These are phyloP conservation scores for Hypoxylon sp. DNA, from an alignment of 2,329 filamentous ascomycete species.

Conservation along the genomic window DNA sequence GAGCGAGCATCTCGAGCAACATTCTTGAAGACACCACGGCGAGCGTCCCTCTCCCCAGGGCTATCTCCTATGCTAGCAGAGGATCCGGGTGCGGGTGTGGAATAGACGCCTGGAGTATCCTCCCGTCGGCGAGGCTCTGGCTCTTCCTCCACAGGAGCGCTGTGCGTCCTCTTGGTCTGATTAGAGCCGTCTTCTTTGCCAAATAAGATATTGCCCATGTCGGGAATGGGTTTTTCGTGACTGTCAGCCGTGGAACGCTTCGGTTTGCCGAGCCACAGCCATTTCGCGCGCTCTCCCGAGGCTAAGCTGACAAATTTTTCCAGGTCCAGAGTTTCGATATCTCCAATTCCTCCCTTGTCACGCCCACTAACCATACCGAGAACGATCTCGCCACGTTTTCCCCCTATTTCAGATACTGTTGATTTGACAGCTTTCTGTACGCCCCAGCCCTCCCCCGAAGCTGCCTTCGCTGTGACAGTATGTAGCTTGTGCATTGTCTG, in stretches of 20 bases:
- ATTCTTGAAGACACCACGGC: conserved; percentile 79
- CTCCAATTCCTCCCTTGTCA: conserved; percentile 89
- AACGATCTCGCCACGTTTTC: conserved; percentile 93
- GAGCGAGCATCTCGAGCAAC: conserved; percentile 85
- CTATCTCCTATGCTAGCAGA: conserved; percentile 61
- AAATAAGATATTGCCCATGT: conserved; percentile 62
- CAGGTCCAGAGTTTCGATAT: conserved; percentile 91
- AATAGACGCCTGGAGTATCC: conserved; percentile 58
- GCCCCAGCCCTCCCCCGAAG: conserved; percentile 88
- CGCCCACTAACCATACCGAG: conserved; percentile 92
- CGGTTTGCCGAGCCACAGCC: conserved; percentile 94
- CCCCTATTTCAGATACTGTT: conserved; percentile 91
- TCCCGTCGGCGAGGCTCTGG: conserved; percentile 59
- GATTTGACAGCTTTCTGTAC: conserved; percentile 96
- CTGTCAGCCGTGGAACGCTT: conserved; percentile 69
- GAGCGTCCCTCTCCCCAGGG: conserved; percentile 66
- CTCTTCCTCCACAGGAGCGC: conserved; percentile 66
- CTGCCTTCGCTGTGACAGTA: conserved; percentile 87
- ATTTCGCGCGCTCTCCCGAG: conserved; percentile 86
- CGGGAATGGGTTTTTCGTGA: conserved; percentile 60
- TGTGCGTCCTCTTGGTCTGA: conserved; percentile 63
- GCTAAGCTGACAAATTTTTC: conserved; percentile 83
- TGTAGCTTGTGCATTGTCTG: conserved; percentile 86
- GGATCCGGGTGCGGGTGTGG: conserved; percentile 59
- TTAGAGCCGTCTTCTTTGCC: conserved; percentile 67